Base-by-base conservation (phyloP, 164 flowering plant genomes). In the Umbellularia californica region DNA sequence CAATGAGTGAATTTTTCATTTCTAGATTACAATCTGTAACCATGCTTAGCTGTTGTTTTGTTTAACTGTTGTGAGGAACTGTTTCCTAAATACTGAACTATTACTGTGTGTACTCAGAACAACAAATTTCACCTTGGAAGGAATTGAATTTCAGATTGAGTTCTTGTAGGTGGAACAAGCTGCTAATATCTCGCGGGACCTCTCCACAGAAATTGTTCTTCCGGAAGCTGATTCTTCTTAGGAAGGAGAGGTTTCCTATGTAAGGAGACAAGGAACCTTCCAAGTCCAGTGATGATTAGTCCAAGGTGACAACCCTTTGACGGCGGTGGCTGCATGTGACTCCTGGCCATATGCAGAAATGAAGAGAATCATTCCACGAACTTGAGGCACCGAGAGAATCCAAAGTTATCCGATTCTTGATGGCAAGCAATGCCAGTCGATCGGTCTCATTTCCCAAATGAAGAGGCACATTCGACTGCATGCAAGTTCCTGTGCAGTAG, bases 131-230 rank as follows among this genome's bases (percentile, higher is more conserved):
- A 7, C 89, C 88, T 58, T 62, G 22, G 0, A 87, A 52, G 67
- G 14, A 25, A 71, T 88, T 88, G 20, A 24, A 65, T 63, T 80
- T 75, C 12, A 85, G 13, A 69, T 79, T 76, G 1, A 88, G 74
- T 5, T 50, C 33, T 72, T 70, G 71, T 70, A 88, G 68, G 4
- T 1, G 69, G 19, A 28, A 66, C 7, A 28, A 33, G 15, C 69
- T 35, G 20, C 69, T 35, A 17, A 66, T 65, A 2, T 27, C 69
- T 23, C 19, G 19, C 3, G 69, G 69, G 41, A 65, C 11, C 30
- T 11, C 33, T 14, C 69, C 69, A 15, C 15, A 20, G 15, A 65
- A 28, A 5, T 17, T 25, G 19, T 65, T 65, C 5, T 19, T 27
- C 6, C 15, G 3, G 15, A 65, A 14, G 20, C 25, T 14, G 69